Evolutionary conservation across 1,284 basidiomycete species (phyloP), one percentile per base, ranked within the genome.

Genomic region (Sporisorium scitamineum): DNA sequence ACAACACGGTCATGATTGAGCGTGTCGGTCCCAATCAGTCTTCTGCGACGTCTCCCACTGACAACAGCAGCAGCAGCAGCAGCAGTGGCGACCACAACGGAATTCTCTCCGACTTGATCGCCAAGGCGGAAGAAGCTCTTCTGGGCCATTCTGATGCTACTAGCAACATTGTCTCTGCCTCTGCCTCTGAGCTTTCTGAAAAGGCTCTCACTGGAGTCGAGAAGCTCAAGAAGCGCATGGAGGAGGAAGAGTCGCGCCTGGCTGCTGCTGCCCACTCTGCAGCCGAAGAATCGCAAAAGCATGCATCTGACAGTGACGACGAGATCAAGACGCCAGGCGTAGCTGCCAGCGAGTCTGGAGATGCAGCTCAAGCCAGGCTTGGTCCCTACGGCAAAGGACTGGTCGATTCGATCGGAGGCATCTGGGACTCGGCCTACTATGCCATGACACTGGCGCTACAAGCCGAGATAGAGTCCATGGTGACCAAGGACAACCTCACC

Each of bases 401-500:
- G 22, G 76, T 87, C 18, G 87, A 87, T 65, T 80, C 83, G 5
- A 80, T 87, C 14, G 87, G 86, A n/a, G 87, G 87, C 0, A 78
- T 87, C 31, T 77, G 82, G 51, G 86, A 87, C 53, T 83, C 85
- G 2, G 84, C 85, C 1, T 66, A 81, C 42, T 80, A 84, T 42
- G 86, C 86, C 11, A 74, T 76, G 61, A 66, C 68, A 3, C 55
- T 79, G 1, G 67, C 62, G 3, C 54, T 83, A 0, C 62, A 73
- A 54, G 51, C 59, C 13, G 81, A 81, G 60, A 55, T 79, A 50
- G 67, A 76, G 26, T 32, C 57, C 10, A 56, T 79, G 44, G 50
- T 71, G 11, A 61, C 61, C 39, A 61, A 68, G 27, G 62, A 76
- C 24, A 64, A 66, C 47, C 62, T 81, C 32, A 76, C 76, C 11